Conservation (phyloP, 1,139 yeast species). For the Yamadazyma pseudoaaseri region DNA sequence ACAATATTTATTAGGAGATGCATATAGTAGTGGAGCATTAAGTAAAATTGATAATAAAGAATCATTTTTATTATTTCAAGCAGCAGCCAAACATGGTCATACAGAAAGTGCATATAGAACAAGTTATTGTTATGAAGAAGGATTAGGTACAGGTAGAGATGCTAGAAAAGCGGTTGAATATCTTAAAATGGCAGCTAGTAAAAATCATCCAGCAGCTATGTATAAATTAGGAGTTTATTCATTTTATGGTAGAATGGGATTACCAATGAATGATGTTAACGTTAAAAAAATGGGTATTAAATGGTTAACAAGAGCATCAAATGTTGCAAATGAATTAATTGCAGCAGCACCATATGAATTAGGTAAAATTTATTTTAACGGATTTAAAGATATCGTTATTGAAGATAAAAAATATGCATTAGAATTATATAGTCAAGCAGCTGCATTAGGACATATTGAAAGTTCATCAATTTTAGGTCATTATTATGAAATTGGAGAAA, state of each 20-base stretch:
- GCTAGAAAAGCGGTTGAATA: constrained; percentile 83
- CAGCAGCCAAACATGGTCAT: constrained; percentile 93
- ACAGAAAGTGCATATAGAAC: constrained; percentile 89
- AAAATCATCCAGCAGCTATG: constrained; percentile 95
- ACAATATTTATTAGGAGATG: constrained; percentile 87
- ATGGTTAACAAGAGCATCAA: constrained; percentile 88
- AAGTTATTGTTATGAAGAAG: constrained; percentile 89
- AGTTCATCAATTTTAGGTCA: constrained; percentile 80
- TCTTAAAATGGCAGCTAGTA: constrained; percentile 82
- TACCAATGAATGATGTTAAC: constrained; percentile 55
- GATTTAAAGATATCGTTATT: constrained; percentile 84
- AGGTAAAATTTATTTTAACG: constrained; percentile 79
- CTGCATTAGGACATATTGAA: constrained; percentile 81
- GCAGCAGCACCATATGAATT: constrained; percentile 93
- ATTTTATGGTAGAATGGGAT: constrained; percentile 82
- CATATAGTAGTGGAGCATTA: constrained; percentile 80
- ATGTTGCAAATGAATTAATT: constrained; percentile 78
- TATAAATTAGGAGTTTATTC: constrained; percentile 85
- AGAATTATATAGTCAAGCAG: constrained; percentile 84
- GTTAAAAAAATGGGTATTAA: constrained; percentile 86
- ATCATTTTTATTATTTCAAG: constrained; percentile 72
- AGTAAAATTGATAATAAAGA: constrained; percentile 81
- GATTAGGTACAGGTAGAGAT: constrained; percentile 88
- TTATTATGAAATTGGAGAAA: constrained; percentile 79
- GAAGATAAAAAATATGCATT: constrained; percentile 82